Evolutionary conservation across 441 rosid genomes (phyloP).

Genomic region (Croton laevigatus): DNA sequence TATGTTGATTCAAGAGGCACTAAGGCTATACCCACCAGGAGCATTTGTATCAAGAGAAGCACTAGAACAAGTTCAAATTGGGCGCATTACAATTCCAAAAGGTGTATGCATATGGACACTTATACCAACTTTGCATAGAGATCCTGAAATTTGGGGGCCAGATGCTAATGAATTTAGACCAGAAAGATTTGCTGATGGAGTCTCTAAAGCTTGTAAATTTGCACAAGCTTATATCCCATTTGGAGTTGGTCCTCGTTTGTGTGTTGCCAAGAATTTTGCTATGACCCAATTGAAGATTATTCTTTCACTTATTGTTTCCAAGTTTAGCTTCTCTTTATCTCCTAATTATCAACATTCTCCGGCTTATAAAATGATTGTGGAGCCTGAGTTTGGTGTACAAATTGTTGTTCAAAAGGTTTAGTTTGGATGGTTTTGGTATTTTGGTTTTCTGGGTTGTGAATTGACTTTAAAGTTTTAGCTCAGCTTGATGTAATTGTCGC

Average conservation of each 20-base stretch:
- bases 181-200: slow-evolving; percentile 52
- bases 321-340: slow-evolving; percentile 48
- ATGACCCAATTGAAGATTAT: slow-evolving; percentile 55
- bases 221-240: slow-evolving; percentile 65
- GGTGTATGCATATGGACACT: slow-evolving; percentile 59
- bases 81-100: slow-evolving; percentile 45
- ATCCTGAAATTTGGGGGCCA: slow-evolving; percentile 56
- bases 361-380: slow-evolving; percentile 46
- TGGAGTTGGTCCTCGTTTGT: slow-evolving; percentile 62
- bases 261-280: slow-evolving; percentile 60
- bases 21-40: slow-evolving; percentile 48
- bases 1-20: slow-evolving; percentile 16
- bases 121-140: slow-evolving; percentile 57
- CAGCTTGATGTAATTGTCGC: too few species aligned
- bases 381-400: slow-evolving; percentile 51
- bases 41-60: slow-evolving; percentile 68
- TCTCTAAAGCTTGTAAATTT: slow-evolving; percentile 56
- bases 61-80: slow-evolving; percentile 43
- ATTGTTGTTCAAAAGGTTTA: slow-evolving; percentile 7
- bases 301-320: slow-evolving; percentile 52
- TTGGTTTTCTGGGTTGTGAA: too few species aligned
- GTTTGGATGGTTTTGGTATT: background rate
- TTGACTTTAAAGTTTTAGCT: too few species aligned
- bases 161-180: slow-evolving; percentile 68
- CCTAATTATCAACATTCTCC: slow-evolving; percentile 63